Base-by-base conservation (phyloP, 257 asterid species). In the Solanum sejunctum region DNA sequence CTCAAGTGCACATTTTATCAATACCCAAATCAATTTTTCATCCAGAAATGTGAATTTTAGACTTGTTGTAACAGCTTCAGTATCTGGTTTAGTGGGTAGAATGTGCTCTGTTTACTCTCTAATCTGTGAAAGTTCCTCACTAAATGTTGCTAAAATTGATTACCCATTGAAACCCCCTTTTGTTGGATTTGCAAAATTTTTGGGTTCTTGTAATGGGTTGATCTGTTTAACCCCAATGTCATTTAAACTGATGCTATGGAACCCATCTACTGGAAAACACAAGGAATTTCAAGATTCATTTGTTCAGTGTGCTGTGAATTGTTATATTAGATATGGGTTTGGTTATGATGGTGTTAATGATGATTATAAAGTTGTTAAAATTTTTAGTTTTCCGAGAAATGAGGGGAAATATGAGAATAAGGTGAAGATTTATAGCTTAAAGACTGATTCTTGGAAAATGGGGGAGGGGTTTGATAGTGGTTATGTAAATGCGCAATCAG, bases 151-250 rank as follows among this genome's bases (percentile, higher is more conserved):
- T 16, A 81, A 80, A 11, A 3, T 79, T 21, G 77, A 57, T 73
- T 88, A 73, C 80, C 70, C 92, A 2, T 17, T 78, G 55, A 56
- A 56, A 69, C 0, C 1, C 4, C 69, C 86, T 8, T 17, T 12
- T 28, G 32, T 12, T 28, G 32, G 66, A 17, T 32, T 21, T 18
- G 79, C 49, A 2, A 60, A 88, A 86, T 77, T 88, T 12, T 86
- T 88, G 88, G 95, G 95, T 52, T 90, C 93, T 69, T 90, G 90
- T 72, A 89, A 93, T 85, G 98, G 96, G 11, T 79, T 92, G 82
- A 47, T 92, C 41, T 92, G 93, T 84, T 54, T 92, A 16, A 79
- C 56, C 1, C 2, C 84, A 56, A 88, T 85, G 39, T 21, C 69
- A 57, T 82, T 84, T 47, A 84, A 87, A 10, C 60, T 92, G 67